A percentile compares a stretch with the other conserved stretches of the same genome.
Conservation (phyloP, 208 protist species). For the Leishmania aethiopica region DNA sequence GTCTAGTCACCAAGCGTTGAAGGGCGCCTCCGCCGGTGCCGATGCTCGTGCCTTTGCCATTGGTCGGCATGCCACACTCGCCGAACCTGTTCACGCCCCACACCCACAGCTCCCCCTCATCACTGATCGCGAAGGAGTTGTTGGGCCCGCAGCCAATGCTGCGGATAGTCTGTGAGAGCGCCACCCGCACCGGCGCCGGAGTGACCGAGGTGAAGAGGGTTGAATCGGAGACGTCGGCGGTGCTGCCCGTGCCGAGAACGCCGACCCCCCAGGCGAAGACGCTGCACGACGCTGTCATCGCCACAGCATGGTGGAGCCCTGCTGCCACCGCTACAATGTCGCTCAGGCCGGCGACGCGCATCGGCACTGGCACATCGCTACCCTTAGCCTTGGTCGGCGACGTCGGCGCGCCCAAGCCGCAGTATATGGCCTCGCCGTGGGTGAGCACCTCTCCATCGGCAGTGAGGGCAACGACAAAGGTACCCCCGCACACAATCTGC, state of each 20-base stretch:
- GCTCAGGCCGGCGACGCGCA: slow-evolving; percentile 27
- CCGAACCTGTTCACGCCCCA: slow-evolving; percentile 67
- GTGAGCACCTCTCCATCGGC: slow-evolving; percentile 55
- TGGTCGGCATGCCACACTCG: slow-evolving; percentile 49
- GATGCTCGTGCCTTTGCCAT: not conserved
- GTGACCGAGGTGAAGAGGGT: slow-evolving; percentile 6
- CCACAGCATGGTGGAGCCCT: slow-evolving; percentile 66
- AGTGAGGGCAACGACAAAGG: slow-evolving; percentile 67
- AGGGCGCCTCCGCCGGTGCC: not conserved
- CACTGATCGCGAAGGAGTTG: slow-evolving; percentile 72
- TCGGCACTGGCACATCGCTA: slow-evolving; percentile 21
- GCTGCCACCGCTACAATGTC: slow-evolving; percentile 59
- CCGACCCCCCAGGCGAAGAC: slow-evolving; percentile 76
- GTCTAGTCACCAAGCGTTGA: not conserved
- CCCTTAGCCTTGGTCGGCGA: not conserved
- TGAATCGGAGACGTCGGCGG: not conserved
- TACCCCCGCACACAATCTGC: slow-evolving; percentile 77
- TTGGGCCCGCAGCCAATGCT: slow-evolving; percentile 65
- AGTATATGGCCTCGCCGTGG: slow-evolving; percentile 66
- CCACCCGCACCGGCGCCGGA: slow-evolving; percentile 46
- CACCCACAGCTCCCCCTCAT: slow-evolving; percentile 67
- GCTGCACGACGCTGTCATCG: slow-evolving; percentile 45
- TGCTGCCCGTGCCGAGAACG: slow-evolving; percentile 43
- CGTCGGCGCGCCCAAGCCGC: slow-evolving; percentile 25
- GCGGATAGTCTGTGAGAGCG: slow-evolving; percentile 50